A percentile compares a stretch with the other conserved stretches of the same genome.
Evolutionary conservation across 208 protist species (phyloP).

Genomic region (Acanthamoeba comandoni): DNA sequence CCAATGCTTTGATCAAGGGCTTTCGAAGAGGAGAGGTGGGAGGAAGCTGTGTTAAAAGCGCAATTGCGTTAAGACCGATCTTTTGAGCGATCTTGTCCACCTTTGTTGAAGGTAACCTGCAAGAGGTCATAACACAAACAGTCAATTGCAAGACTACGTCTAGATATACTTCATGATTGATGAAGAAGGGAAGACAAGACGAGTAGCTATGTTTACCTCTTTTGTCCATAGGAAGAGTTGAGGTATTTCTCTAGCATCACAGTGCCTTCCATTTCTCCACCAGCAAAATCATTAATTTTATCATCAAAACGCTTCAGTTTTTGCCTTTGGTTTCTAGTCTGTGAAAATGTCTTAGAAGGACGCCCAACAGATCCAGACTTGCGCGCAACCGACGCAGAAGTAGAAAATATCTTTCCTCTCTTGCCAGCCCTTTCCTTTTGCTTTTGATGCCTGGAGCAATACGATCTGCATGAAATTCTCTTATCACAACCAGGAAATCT

Average conservation of each 20-base stretch:
- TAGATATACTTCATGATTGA: too few species aligned
- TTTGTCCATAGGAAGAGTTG: constrained; percentile 48
- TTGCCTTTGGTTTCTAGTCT: constrained; percentile 28
- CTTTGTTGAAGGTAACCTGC: constrained; percentile 19
- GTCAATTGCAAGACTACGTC: too few species aligned
- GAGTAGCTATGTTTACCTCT: too few species aligned
- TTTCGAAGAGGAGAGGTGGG: constrained; percentile 39
- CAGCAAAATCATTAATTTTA: constrained; percentile 45
- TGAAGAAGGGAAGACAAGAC: too few species aligned
- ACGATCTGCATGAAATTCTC: constrained; percentile 16
- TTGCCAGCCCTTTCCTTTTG: constrained; percentile 33
- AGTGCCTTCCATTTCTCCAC: constrained; percentile 17
- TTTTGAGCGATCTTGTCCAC: constrained; percentile 21
- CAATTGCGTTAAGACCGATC: constrained; percentile 28
- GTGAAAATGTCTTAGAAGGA: constrained; percentile 28
- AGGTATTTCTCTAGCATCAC: constrained; percentile 49
- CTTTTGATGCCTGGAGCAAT: constrained; percentile 26
- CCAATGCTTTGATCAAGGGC: constrained; percentile 38
- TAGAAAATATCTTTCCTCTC: constrained; percentile 24
- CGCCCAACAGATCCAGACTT: constrained; percentile 2
- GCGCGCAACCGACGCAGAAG: neutral
- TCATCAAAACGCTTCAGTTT: constrained; percentile 54
- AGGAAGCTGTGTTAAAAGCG: constrained; percentile 16
- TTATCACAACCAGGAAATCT: constrained; percentile 34
- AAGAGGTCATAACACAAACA: too few species aligned